Evolutionary conservation across 352 stramenopile genomes (phyloP), one percentile per base, ranked within the genome.

Genomic region (Pythium aquatile): DNA sequence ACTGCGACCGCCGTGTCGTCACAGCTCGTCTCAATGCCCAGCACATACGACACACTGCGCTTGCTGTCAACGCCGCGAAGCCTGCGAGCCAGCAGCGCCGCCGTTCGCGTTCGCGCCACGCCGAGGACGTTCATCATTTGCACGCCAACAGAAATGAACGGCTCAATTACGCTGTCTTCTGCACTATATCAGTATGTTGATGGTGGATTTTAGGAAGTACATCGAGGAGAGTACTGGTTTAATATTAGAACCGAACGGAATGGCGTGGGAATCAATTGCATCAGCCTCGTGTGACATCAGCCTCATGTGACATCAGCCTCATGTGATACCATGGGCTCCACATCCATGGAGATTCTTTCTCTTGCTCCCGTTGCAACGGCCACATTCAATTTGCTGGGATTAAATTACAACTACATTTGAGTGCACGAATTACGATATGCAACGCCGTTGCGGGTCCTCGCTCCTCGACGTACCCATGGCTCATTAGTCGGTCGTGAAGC

Each of bases 1-100:
- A 99, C 79, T 6, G 94, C 95, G 2, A 87, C 93, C 9, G 75
- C 87, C 42, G 95, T 98, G 73, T 99, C 96, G 73, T 99, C 95
- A 71, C 96, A 98, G 55, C 90, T 97, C 28, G 94, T 98, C 75
- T 99, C 94, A 67, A 99, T 98, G 20, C 97, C 95, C 55, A 99
- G 75, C 9, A 99, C 77, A 55, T 88, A 93, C 44, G 85, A 86
- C 20, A 76, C 64, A 24, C 39, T 46, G 49, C 66, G 66, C 49
- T 32, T 46, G 1, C 6, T 26, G 13, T 7, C 26, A 5, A 5
- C 7, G n/a, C 28, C 2, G 33, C 30, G 61, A 5, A 42, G 30
- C 5, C 35, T 46, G 29, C 57, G 52, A 13, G 58, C 40, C 33
- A 47, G 20, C 13, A 55, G 44, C 42, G 54, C 42, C 33, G 55